Evolutionary conservation across 2,329 filamentous ascomycete genomes (phyloP), one percentile per base, ranked within the genome.

Genomic region (Fusarium compactum): DNA sequence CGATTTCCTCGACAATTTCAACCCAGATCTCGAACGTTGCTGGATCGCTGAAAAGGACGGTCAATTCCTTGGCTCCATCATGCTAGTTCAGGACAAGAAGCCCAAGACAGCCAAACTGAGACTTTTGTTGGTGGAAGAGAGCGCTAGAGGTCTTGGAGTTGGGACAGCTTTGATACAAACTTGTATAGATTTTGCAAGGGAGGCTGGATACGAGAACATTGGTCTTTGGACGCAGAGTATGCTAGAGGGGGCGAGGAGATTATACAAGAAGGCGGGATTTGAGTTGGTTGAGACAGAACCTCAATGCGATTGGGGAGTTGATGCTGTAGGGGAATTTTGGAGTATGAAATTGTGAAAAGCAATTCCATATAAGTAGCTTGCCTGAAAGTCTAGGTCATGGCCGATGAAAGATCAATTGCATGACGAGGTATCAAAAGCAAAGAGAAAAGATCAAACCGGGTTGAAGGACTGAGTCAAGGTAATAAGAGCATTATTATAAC

Each of bases 51-150:
- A 64, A 6, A 64, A 27, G 0, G 15, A 57, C 3, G 43, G 34
- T 1, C 6, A 3, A 11, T 64, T 63, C 1, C 59, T 64, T 8
- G 61, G 61, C 12, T 63, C 43, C 0, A 38, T 64, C 10, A 63
- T 64, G 58, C 1, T 64, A 11, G 58, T 64, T 0, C 43, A 24
- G 0, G 61, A 64, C 8, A 48, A 63, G 12, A 64, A 64, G 18
- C 58, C 50, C 0, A 48, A 64, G 16, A 63, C 61, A 1, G 43
- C 61, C 14, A 64, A 63, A 15, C 29, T 64, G 6, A 44, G 61
- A 11, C 20, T 64, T 0, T 14, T 64, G 16, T 29, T 64, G 29
- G 61, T 64, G 2, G 59, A 64, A 4, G 43, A 63, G 9, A 63
- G 1, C 2, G 58, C 59, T 1, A 52, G 61, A 5, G 61, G 61